Conservation (phyloP, 805 yeast species). For the Komagataella mondaviorum region DNA sequence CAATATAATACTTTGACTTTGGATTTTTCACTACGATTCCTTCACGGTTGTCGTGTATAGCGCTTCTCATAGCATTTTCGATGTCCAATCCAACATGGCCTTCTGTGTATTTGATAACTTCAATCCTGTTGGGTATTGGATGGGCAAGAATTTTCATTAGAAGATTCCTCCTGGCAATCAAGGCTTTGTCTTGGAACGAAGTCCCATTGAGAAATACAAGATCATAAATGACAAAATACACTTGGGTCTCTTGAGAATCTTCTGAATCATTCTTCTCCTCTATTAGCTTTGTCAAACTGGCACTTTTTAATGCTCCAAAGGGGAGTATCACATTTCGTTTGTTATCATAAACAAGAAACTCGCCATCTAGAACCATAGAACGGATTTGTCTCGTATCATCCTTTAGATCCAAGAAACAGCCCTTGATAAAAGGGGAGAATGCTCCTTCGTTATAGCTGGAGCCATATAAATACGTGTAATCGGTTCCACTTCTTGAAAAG, state of each 20-base stretch:
- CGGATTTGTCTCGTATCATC: constrained; percentile 9
- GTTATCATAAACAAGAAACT: constrained; percentile 82
- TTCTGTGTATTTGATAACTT: constrained; percentile 25
- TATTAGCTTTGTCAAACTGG: constrained; percentile 42
- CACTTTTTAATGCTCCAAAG: constrained; percentile 65
- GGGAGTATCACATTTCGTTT: constrained; percentile 45
- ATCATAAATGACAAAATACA: constrained; percentile 60
- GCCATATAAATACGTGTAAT: constrained; percentile 64
- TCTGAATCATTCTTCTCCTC: constrained; percentile 17
- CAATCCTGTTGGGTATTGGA: constrained; percentile 34
- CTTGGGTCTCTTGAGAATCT: constrained; percentile 23
- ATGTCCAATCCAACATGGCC: constrained; percentile 40
- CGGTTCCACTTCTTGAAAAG: constrained; percentile 58
- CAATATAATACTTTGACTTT: constrained; percentile 42
- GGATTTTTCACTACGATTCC: constrained; percentile 72
- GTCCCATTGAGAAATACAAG: constrained; percentile 54
- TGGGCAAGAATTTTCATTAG: constrained; percentile 28
- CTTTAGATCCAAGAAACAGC: constrained; percentile 7
- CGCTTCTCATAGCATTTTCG: constrained; percentile 36
- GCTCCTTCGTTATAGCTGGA: constrained; percentile 7
- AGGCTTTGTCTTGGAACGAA: constrained; percentile 39
- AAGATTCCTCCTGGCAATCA: constrained; percentile 41
- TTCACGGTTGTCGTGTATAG: constrained; percentile 55
- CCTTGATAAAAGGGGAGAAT: constrained; percentile 17
- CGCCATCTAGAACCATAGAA: constrained; percentile 65